Evolutionary conservation across 331 rosid genomes (phyloP).

Genomic region (Phaseolus coccineus): DNA sequence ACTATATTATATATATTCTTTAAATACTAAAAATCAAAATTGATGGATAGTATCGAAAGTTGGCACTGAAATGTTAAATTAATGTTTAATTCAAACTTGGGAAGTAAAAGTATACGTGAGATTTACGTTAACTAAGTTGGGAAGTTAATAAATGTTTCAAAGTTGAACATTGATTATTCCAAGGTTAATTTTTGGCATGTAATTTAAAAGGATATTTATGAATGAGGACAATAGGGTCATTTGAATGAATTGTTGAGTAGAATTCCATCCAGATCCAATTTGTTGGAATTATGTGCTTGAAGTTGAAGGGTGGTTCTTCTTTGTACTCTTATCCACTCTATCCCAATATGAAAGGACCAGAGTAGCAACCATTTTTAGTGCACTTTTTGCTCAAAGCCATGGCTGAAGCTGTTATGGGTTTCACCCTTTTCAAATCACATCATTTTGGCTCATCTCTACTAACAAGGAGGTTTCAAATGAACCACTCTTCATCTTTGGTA

Average conservation of each 20-base stretch:
- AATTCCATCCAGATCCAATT: constrained; percentile 28
- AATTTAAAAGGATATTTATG: background rate
- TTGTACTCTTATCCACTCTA: constrained; percentile 75
- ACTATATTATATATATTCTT: background rate
- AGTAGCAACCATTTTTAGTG: constrained; percentile 4
- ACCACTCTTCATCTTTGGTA: constrained; percentile 67
- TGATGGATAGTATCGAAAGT: background rate
- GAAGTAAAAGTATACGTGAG: background rate
- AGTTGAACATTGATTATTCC: background rate
- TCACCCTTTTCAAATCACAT: constrained; percentile 64
- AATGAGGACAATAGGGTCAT: constrained; percentile 44
- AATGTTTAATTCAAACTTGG: background rate
- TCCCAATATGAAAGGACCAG: constrained; percentile 44
- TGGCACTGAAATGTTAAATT: background rate
- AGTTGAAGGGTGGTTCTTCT: constrained; percentile 64
- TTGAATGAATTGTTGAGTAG: background rate
- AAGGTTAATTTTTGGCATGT: background rate
- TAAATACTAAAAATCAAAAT: background rate
- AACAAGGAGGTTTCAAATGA: constrained; percentile 54
- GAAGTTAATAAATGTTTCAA: background rate
- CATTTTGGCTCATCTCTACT: constrained; percentile 53
- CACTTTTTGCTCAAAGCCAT: constrained; percentile 49
- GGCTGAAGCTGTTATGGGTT: constrained; percentile 77
- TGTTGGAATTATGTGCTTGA: constrained; percentile 26
- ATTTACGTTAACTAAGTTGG: background rate